Conservation (phyloP, 169 alveolate species). For the Eimeria necatrix region DNA sequence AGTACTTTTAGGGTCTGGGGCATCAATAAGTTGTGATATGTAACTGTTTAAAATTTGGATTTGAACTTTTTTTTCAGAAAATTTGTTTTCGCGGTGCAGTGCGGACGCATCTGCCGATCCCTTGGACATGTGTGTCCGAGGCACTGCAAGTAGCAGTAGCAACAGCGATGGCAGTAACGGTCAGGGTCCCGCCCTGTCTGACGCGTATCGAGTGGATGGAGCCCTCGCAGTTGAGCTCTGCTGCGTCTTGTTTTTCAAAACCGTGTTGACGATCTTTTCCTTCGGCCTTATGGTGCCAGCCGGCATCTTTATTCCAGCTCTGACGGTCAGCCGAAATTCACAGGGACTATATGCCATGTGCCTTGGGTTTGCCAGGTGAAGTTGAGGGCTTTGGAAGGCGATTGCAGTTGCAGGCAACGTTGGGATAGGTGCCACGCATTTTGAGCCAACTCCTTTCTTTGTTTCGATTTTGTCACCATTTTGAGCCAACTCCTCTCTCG, state of each 20-base stretch:
- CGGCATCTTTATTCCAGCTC: constrained; percentile 83
- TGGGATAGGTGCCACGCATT: no score
- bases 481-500: no score
- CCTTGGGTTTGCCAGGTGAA: neutral
- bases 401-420: neutral
- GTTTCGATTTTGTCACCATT: no score
- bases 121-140: constrained; percentile 67
- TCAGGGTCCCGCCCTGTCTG: constrained; percentile 61
- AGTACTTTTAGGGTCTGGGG: neutral
- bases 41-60: no score
- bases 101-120: constrained; percentile 64
- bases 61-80: constrained; percentile 12
- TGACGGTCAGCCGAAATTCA: constrained; percentile 41
- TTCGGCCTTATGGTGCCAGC: constrained; percentile 82
- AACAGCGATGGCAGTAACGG: constrained; percentile 33
- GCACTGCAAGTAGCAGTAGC: constrained; percentile 37
- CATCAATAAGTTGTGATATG: neutral
- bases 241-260: constrained; percentile 53
- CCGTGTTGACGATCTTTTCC: constrained; percentile 75
- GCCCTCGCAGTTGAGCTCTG: constrained; percentile 31
- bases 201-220: constrained; percentile 75
- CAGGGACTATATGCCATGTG: neutral
- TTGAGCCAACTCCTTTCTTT: no score
- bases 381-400: neutral
- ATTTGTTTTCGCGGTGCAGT: constrained; percentile 75